Conservation (phyloP, 495 filamentous ascomycete genomes). For the Hypoxylon perforatum region DNA sequence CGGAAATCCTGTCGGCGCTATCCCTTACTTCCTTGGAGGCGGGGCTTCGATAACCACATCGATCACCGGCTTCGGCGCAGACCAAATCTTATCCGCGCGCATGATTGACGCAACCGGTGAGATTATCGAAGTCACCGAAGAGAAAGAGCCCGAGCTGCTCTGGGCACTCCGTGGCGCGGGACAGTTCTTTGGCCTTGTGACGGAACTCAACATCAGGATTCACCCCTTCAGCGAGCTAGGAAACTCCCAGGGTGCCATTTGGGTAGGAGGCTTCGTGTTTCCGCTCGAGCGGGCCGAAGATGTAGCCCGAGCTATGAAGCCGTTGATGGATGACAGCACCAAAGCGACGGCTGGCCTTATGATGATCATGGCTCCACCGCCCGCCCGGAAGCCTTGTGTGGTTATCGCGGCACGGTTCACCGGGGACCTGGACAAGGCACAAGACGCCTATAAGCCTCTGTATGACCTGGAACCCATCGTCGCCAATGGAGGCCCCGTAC, state of each 20-base stretch:
- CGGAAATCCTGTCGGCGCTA: conserved; percentile 44
- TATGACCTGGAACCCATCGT: not conserved
- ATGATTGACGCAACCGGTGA: conserved; percentile 46
- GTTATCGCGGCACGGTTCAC: not conserved
- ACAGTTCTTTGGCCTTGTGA: conserved; percentile 58
- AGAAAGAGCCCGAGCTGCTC: conserved; percentile 49
- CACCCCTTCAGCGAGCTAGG: conserved; percentile 26
- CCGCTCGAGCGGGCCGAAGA: conserved; percentile 37
- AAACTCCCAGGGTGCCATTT: conserved; percentile 12
- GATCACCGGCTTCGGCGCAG: conserved; percentile 37
- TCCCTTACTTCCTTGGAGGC: conserved; percentile 44
- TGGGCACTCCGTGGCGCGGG: conserved; percentile 55
- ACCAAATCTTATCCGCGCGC: conserved; percentile 47
- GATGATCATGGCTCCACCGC: conserved; percentile 40
- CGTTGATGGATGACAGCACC: conserved; percentile 30
- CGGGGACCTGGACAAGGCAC: not conserved
- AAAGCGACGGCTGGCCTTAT: conserved; percentile 43
- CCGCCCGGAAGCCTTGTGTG: conserved; percentile 11
- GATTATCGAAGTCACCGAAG: conserved; percentile 39
- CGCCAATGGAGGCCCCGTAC: not conserved
- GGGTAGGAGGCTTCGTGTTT: conserved; percentile 43
- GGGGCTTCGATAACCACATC: conserved; percentile 15
- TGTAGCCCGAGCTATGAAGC: conserved; percentile 31
- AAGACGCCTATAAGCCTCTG: not conserved
- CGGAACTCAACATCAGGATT: conserved; percentile 43